Evolutionary conservation across 495 filamentous ascomycete species (phyloP).

Genomic region (Lophiotrema nucula): DNA sequence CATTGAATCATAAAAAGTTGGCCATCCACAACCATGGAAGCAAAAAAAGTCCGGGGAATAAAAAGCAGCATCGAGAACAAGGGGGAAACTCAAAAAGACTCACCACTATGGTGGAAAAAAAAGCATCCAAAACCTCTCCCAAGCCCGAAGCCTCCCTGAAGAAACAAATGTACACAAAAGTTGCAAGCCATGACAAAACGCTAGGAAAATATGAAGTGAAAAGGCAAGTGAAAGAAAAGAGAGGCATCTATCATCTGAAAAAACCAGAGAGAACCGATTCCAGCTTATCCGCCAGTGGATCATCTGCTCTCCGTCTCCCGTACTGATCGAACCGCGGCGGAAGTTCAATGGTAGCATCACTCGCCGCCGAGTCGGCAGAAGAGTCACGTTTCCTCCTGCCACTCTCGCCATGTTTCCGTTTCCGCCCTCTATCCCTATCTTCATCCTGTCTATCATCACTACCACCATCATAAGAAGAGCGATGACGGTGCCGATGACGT

Average conservation of each 20-base stretch:
- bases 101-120: too few species aligned
- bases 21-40: too few species aligned
- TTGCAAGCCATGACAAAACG: too few species aligned
- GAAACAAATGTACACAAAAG: not conserved
- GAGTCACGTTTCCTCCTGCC: slow-evolving; percentile 4
- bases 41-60: too few species aligned
- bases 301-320: slow-evolving; percentile 33
- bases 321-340: slow-evolving; percentile 40
- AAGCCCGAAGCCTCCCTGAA: not conserved
- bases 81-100: too few species aligned
- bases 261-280: slow-evolving; percentile 31
- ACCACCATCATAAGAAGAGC: not conserved
- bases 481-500: not conserved
- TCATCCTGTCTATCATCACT: slow-evolving; percentile 4
- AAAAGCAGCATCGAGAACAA: too few species aligned
- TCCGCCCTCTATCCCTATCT: slow-evolving; percentile 4
- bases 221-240: slow-evolving; percentile 39
- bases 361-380: slow-evolving; percentile 26
- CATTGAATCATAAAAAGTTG: too few species aligned
- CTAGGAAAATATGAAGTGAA: not conserved
- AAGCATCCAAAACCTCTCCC: not conserved
- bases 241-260: slow-evolving; percentile 17
- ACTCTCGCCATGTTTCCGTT: not conserved
- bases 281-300: slow-evolving; percentile 33
- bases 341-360: slow-evolving; percentile 39